These are phyloP conservation scores for Solanum piurae DNA, from an alignment of 257 asterid genomes.

Conservation along the genomic window DNA sequence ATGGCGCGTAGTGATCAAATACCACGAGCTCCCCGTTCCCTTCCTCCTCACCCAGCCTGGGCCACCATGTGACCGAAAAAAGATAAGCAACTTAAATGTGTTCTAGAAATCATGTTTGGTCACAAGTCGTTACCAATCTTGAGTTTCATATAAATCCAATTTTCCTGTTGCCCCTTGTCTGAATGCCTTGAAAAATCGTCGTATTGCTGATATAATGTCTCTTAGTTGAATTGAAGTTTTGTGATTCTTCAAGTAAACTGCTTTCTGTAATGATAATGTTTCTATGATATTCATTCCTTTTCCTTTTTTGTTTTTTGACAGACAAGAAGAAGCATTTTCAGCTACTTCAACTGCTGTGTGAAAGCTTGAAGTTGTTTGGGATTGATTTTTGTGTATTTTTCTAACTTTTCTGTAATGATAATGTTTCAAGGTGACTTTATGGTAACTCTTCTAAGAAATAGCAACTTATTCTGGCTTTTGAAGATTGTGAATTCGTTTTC, in stretches of 20 bases:
- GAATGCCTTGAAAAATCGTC: not conserved
- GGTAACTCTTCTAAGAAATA: not conserved
- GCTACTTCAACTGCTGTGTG: conserved; percentile 81
- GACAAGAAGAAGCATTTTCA: conserved; percentile 76
- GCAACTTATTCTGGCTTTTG: not conserved
- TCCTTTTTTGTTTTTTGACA: conserved; percentile 1
- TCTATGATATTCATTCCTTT: not conserved
- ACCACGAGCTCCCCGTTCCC: not conserved
- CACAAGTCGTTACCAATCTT: not conserved
- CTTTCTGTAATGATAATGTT: not conserved
- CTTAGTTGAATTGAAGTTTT: not conserved
- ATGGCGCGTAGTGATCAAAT: not conserved
- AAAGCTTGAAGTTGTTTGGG: conserved; percentile 37
- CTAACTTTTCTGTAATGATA: not conserved
- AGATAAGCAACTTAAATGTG: not conserved
- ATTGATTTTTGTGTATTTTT: not conserved
- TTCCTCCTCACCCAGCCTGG: not conserved
- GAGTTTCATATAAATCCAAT: not conserved
- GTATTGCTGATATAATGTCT: not conserved
- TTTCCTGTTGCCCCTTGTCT: not conserved
- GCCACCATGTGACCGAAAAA: not conserved
- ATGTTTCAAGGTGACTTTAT: not conserved
- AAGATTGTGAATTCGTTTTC: not conserved
- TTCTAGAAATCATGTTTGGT: not conserved
- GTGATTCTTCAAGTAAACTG: too few relatives aligned